Evolutionary conservation across 192 early-diverging fungal genomes (phyloP), one percentile per base, ranked within the genome.

Genomic region (Coemansia sp.): DNA sequence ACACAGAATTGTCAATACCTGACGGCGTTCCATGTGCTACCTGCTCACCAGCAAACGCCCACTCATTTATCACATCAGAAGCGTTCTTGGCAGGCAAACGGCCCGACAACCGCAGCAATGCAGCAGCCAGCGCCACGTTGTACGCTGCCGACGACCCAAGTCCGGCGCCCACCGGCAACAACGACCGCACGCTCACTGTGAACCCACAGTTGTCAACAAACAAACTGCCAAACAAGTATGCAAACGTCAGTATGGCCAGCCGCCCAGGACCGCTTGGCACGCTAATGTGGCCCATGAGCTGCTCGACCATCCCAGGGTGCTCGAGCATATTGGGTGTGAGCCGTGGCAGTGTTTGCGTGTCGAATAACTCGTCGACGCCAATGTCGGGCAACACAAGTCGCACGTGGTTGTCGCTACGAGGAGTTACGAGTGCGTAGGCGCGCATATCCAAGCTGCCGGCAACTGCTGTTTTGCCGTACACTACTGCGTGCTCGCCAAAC

Each of bases 401-500:
- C n/a, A 86, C 65, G 0, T 51, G 52, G 11, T 56, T 57, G 68
- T 87, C 87, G 19, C 64, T 56, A 32, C 83, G 76, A 5, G 79
- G 79, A 29, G 87, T 80, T 5, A 91, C 63, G 22, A 86, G 79
- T 0, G 85, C 69, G 57, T 93, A 95, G 0, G 90, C 85, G 10
- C 91, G 87, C 60, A 96, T 85, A 14, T 86, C 88, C 11, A 96
- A 65, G 27, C 89, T 90, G 23, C 90, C 90, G 14, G 94, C 94
- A 0, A 95, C 83, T 3, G 94, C 94, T 0, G 89, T 69, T 84
- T 93, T 92, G 62, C 88, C 87, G 61, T 99, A 94, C 38, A 99
- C 97, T 2, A 96, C 97, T 3, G 94, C 92, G 57, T 99, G 97
- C 72, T 99, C 97, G 55, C 97, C 97, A 87, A 99, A 98, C 45